A percentile compares a stretch with the other conserved stretches of the same genome.
Evolutionary conservation across 768 basidiomycete species (phyloP).

Genomic region (Sarcodon sp.): DNA sequence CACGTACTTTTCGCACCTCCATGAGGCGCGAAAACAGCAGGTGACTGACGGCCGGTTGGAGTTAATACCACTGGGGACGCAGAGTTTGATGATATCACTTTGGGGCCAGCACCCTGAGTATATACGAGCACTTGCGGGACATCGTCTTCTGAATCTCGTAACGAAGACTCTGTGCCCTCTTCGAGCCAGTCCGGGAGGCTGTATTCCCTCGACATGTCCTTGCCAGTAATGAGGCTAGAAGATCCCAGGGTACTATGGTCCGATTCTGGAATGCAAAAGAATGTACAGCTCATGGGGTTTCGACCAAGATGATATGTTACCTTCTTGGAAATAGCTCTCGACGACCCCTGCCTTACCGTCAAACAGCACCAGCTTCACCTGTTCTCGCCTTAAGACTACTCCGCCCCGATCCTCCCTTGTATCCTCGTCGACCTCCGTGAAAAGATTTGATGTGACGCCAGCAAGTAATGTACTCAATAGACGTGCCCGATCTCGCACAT

Average conservation of each 20-base stretch:
- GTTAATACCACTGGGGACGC: constrained; percentile 43
- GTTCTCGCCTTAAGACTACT: constrained; percentile 72
- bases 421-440: constrained; percentile 9
- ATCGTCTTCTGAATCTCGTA: constrained; percentile 63
- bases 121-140: constrained; percentile 14
- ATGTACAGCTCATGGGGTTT: neutral
- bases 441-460: constrained; percentile 26
- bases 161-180: constrained; percentile 62
- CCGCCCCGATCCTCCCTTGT: constrained; percentile 40
- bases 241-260: constrained; percentile 46
- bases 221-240: constrained; percentile 47
- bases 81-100: constrained; percentile 13
- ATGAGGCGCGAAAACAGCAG: constrained; percentile 22
- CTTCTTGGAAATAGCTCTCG: constrained; percentile 13
- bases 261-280: constrained; percentile 16
- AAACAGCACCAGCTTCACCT: constrained; percentile 69
- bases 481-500: constrained; percentile 83
- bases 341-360: constrained; percentile 51
- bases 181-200: constrained; percentile 81
- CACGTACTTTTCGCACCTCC: constrained; percentile 31
- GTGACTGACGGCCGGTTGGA: constrained; percentile 33
- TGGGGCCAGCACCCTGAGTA: constrained; percentile 20
- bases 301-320: constrained; percentile 2
- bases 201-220: constrained; percentile 34
- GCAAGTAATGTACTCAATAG: constrained; percentile 61